Conservation (phyloP, 73 alveolate species). For the Effrenium voratum region DNA sequence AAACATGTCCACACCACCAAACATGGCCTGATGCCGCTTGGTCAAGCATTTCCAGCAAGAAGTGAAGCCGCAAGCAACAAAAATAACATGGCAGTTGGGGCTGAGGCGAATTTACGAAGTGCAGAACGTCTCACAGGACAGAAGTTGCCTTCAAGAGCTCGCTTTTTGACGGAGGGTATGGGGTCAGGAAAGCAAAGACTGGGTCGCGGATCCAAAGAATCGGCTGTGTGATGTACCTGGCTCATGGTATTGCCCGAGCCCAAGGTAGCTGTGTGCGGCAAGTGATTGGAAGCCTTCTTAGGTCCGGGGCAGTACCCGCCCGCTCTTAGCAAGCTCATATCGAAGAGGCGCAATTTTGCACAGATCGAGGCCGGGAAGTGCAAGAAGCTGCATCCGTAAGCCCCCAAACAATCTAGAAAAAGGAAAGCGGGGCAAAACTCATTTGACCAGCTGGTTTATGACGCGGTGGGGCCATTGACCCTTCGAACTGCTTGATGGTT, state of each 20-base stretch:
- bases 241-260: constrained; percentile 56
- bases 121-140: constrained; percentile 78
- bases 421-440: too few relatives aligned
- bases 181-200: constrained; percentile 65
- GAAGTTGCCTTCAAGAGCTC: background rate
- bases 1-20: constrained; percentile 93
- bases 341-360: constrained; percentile 76
- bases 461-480: too few relatives aligned
- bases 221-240: constrained; percentile 86
- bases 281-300: background rate
- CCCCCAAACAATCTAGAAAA: too few relatives aligned
- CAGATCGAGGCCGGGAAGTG: constrained; percentile 86
- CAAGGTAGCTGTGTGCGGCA: background rate
- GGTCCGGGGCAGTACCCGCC: constrained; percentile 91
- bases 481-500: too few relatives aligned
- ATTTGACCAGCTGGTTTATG: too few relatives aligned
- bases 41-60: background rate
- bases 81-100: background rate
- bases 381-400: too few relatives aligned
- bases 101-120: constrained; percentile 81
- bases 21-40: constrained; percentile 68
- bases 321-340: constrained; percentile 16
- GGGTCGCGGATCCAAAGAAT: constrained; percentile 81
- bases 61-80: background rate
- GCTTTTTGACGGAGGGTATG: background rate